Evolutionary conservation across 345 rosid genomes (phyloP).

Genomic region (Angophora floribunda): DNA sequence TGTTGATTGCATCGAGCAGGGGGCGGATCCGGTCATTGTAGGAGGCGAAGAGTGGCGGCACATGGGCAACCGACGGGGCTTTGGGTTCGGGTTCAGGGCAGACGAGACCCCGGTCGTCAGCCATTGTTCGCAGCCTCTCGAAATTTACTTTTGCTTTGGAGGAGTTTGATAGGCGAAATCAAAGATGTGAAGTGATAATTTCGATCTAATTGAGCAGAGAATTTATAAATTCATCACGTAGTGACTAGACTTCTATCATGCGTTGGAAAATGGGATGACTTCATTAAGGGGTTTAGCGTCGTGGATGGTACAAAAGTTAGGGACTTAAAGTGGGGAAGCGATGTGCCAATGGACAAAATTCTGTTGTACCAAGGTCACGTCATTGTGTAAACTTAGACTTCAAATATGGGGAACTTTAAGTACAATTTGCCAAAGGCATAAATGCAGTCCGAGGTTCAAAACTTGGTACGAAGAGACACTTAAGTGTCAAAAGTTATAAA

Average conservation of each 20-base stretch:
- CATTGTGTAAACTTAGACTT: background rate
- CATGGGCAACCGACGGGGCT: too few relatives aligned
- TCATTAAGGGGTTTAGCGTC: background rate
- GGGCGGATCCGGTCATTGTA: constrained; percentile 35
- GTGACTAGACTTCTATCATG: background rate
- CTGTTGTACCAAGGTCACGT: background rate
- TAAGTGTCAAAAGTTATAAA: too few relatives aligned
- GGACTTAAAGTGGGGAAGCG: background rate
- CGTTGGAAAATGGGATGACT: background rate
- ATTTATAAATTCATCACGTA: background rate
- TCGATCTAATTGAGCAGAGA: background rate
- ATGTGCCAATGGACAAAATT: background rate
- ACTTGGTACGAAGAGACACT: too few relatives aligned
- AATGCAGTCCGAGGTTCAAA: too few relatives aligned
- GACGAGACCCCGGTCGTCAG: background rate
- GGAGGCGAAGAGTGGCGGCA: constrained; percentile 1
- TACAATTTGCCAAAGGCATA: background rate
- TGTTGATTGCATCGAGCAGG: constrained; percentile 36
- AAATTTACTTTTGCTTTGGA: background rate
- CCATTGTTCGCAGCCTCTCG: background rate
- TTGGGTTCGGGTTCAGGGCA: background rate
- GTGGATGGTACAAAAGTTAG: background rate
- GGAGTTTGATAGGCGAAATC: background rate
- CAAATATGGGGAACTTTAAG: background rate
- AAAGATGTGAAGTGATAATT: background rate